These are phyloP conservation scores for Cystofilobasidium capitatum DNA, from an alignment of 768 basidiomycete species.

Conservation along the genomic window DNA sequence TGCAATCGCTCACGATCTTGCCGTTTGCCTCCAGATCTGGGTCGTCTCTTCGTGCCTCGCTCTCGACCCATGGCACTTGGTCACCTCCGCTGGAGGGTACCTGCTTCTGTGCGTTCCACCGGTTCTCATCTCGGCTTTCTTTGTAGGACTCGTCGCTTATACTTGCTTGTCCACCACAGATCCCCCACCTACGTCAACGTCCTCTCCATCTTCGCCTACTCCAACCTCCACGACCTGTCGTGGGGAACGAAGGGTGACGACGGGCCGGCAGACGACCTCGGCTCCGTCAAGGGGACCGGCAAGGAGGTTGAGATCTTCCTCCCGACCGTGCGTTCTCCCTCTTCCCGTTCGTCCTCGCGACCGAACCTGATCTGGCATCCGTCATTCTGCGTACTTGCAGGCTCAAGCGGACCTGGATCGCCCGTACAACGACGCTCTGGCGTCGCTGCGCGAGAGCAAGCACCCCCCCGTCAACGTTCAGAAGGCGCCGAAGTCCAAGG, in stretches of 20 bases:
- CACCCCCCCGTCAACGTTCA: slow-evolving; percentile 4
- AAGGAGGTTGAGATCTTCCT: slow-evolving; percentile 75
- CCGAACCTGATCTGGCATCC: slow-evolving; percentile 79
- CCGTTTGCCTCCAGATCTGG: slow-evolving; percentile 49
- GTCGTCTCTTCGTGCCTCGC: slow-evolving; percentile 67
- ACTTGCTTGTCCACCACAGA: neutral
- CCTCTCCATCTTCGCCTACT: slow-evolving; percentile 55
- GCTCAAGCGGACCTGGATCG: slow-evolving; percentile 36
- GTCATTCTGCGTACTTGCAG: slow-evolving; percentile 65
- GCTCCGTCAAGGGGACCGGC: slow-evolving; percentile 60
- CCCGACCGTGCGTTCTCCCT: slow-evolving; percentile 40
- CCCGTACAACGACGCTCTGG: slow-evolving; percentile 19
- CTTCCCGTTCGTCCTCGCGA: slow-evolving; percentile 62
- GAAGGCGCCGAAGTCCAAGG: neutral
- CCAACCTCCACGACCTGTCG: slow-evolving; percentile 69
- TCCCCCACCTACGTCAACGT: slow-evolving; percentile 34
- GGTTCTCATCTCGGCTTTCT: slow-evolving; percentile 53
- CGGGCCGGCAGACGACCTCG: slow-evolving; percentile 59
- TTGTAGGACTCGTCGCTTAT: neutral
- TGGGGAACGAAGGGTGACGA: slow-evolving; percentile 92
- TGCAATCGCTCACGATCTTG: slow-evolving; percentile 15
- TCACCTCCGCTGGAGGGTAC: slow-evolving; percentile 84
- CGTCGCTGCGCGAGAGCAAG: slow-evolving; percentile 10
- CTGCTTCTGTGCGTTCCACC: slow-evolving; percentile 56
- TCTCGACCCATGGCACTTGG: slow-evolving; percentile 91